phyloP scores from a whole-genome alignment of 768 basidiomycete genomes.

The Naganishia vaughanmartiniae region DNA sequence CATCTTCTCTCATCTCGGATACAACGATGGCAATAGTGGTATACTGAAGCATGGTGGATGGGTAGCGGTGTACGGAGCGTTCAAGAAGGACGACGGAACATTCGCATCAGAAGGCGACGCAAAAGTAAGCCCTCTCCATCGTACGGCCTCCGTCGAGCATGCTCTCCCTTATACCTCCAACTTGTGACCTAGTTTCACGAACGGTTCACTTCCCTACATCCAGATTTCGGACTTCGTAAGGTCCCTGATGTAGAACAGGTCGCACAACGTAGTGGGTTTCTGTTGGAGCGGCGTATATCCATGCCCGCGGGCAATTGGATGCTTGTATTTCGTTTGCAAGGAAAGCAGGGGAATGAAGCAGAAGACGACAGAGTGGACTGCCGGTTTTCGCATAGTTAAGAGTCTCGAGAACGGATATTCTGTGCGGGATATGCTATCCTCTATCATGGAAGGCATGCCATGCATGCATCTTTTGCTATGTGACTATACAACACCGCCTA shows the following conservation, averaged over 20 bases:
- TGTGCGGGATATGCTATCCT: background rate
- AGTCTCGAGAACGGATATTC: no score
- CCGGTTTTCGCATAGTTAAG: no score
- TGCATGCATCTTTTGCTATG: background rate
- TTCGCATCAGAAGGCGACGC: conserved; percentile 29
- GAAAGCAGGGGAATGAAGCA: background rate
- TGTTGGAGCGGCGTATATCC: conserved; percentile 6
- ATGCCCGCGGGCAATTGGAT: conserved; percentile 16
- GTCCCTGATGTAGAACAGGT: conserved; percentile 2
- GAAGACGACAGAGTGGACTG: background rate
- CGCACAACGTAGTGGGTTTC: conserved; percentile 1
- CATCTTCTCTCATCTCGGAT: conserved; percentile 23
- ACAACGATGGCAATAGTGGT: background rate
- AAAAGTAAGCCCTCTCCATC: conserved; percentile 1
- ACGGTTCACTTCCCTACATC: conserved; percentile 36
- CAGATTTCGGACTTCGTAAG: conserved; percentile 8
- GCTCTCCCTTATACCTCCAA: conserved; percentile 23
- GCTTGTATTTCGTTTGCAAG: background rate
- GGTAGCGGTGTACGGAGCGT: conserved; percentile 28
- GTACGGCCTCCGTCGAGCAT: background rate
- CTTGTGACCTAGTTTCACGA: conserved; percentile 25
- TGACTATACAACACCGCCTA: conserved; percentile 5
- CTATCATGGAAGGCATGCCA: background rate
- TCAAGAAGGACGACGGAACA: conserved; percentile 24
- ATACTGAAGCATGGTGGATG: conserved; percentile 7